Evolutionary conservation across 768 basidiomycete genomes (phyloP).

Genomic region (Rubroboletus satanas): DNA sequence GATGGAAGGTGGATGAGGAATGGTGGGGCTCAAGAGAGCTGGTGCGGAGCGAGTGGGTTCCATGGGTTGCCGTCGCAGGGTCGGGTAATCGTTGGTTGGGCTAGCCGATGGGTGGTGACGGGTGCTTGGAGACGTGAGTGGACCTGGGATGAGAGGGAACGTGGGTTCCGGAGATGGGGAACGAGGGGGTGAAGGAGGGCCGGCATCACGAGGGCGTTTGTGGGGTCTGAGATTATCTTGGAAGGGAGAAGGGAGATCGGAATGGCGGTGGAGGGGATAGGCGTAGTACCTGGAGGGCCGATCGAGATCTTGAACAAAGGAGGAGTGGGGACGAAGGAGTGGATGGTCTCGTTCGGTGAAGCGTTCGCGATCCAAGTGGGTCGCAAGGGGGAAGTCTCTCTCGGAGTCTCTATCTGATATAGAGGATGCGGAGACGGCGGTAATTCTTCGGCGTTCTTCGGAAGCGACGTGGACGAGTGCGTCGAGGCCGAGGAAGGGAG

Average conservation of each 20-base stretch:
- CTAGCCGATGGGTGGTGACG: slow-evolving; percentile 24
- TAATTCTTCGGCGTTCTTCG: slow-evolving; percentile 56
- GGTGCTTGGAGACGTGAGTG: slow-evolving; percentile 14
- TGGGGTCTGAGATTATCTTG: slow-evolving; percentile 13
- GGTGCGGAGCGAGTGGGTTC: slow-evolving; percentile 11
- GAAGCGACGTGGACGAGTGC: slow-evolving; percentile 70
- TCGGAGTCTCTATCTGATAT: background rate
- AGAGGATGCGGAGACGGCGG: slow-evolving; percentile 12
- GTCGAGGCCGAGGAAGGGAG: slow-evolving; percentile 44
- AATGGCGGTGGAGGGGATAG: background rate
- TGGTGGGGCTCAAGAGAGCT: background rate
- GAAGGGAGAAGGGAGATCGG: background rate
- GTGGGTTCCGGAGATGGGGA: slow-evolving; percentile 11
- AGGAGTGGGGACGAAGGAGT: background rate
- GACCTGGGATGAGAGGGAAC: background rate
- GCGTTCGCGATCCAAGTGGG: background rate
- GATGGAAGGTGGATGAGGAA: slow-evolving; percentile 3
- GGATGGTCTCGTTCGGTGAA: background rate
- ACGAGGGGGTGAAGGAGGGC: slow-evolving; percentile 10
- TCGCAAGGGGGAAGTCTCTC: background rate
- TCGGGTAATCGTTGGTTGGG: slow-evolving; percentile 17
- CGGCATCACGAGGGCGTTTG: slow-evolving; percentile 22
- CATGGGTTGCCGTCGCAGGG: slow-evolving; percentile 20
- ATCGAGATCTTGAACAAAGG: slow-evolving; percentile 25
- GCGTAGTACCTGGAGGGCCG: slow-evolving; percentile 6